Percentiles rank a stretch among this genome's conserved stretches.
Conservation (phyloP, 768 basidiomycete species). For the Pisolithus microcarpus region DNA sequence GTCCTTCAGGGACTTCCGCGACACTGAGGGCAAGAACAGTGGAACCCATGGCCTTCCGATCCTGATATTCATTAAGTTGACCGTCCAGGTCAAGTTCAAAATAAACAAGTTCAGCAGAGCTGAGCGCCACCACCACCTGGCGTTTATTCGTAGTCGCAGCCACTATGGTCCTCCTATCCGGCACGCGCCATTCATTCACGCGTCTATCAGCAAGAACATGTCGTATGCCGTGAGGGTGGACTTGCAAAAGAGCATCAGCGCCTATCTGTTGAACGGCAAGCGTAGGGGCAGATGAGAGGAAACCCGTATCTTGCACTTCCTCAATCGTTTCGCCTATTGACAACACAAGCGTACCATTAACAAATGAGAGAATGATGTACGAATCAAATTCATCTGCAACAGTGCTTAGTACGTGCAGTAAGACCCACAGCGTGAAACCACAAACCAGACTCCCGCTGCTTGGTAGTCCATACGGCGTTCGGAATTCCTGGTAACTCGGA, state of each 20-base stretch:
- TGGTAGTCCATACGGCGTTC: slow-evolving; percentile 98
- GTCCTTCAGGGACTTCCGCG: slow-evolving; percentile 89
- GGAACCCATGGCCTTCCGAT: slow-evolving; percentile 94
- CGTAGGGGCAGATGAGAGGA: slow-evolving; percentile 93
- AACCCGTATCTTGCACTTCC: slow-evolving; percentile 98
- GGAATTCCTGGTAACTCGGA: slow-evolving; percentile 96
- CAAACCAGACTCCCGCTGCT: slow-evolving; percentile 80
- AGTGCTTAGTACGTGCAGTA: slow-evolving; percentile 3
- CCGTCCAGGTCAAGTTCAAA: slow-evolving; percentile 96
- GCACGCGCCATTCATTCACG: slow-evolving; percentile 96
- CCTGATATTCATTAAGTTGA: slow-evolving; percentile 95
- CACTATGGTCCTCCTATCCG: slow-evolving; percentile 81
- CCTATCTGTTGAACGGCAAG: slow-evolving; percentile 98
- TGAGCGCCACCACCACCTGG: slow-evolving; percentile 93
- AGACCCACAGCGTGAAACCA: slow-evolving; percentile 2
- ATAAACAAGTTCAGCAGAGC: slow-evolving; percentile 95
- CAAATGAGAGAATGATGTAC: slow-evolving; percentile 96
- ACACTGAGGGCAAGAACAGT: slow-evolving; percentile 91
- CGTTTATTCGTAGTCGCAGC: slow-evolving; percentile 93
- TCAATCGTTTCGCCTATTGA: slow-evolving; percentile 98
- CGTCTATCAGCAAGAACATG: slow-evolving; percentile 87
- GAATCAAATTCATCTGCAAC: slow-evolving; percentile 81
- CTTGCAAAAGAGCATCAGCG: slow-evolving; percentile 87
- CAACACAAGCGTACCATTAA: slow-evolving; percentile 93
- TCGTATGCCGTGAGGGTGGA: slow-evolving; percentile 93